phyloP scores from a whole-genome alignment of 2,329 filamentous ascomycete species.

The Colletotrichum abscissum region DNA sequence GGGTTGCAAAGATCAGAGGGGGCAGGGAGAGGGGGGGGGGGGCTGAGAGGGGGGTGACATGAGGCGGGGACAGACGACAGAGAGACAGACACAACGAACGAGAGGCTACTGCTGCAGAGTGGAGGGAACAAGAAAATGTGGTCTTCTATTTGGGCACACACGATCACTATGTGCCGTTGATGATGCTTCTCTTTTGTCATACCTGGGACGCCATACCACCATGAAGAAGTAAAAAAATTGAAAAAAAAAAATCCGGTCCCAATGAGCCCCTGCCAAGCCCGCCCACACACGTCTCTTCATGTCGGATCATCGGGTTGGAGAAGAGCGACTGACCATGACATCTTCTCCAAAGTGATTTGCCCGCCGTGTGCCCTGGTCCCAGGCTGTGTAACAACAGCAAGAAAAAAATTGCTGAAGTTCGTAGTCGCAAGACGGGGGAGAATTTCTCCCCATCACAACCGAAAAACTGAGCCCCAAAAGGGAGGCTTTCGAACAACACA shows the following conservation, averaged over 20 bases:
- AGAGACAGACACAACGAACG: too few relatives aligned
- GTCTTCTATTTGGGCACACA: not conserved
- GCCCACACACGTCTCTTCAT: not conserved
- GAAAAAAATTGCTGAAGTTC: not conserved
- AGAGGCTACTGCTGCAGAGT: not conserved
- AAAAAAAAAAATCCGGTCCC: not conserved
- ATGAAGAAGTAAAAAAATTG: not conserved
- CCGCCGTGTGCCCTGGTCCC: not conserved
- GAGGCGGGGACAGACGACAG: too few relatives aligned
- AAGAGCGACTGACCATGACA: not conserved
- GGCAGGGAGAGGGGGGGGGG: not conserved
- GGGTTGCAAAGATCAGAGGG: not conserved
- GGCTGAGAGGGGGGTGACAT: not conserved
- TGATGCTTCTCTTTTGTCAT: not conserved
- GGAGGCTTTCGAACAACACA: not conserved
- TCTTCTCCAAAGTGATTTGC: not conserved
- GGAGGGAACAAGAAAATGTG: not conserved
- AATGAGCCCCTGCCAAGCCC: not conserved
- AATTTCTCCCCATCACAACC: slow-evolving; percentile 6
- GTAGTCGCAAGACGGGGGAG: not conserved
- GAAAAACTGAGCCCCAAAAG: too few relatives aligned
- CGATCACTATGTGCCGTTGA: not conserved
- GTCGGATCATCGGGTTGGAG: not conserved
- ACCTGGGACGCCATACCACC: not conserved
- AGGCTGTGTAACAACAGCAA: not conserved